phyloP scores from a whole-genome alignment of 2,329 filamentous ascomycete genomes.

The Claviceps digitariae region DNA sequence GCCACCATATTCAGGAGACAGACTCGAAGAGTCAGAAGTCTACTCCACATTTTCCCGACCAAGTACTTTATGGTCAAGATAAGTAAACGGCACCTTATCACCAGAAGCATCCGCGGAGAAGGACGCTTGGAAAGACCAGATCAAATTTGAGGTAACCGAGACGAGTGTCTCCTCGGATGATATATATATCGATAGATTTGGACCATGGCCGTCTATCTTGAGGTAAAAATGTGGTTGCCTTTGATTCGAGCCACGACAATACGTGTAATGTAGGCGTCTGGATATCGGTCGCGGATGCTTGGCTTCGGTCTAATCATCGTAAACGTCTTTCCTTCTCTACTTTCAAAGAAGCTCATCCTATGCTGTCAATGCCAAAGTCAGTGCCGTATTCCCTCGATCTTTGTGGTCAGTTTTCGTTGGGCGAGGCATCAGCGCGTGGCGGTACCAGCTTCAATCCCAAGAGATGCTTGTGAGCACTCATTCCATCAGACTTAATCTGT shows the following conservation, averaged over 20 bases:
- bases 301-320: too few relatives aligned
- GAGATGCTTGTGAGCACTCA: too few relatives aligned
- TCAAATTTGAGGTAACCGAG: neutral
- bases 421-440: too few relatives aligned
- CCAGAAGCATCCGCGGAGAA: slow-evolving; percentile 4
- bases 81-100: slow-evolving; percentile 2
- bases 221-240: neutral
- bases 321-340: too few relatives aligned
- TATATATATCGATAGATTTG: neutral
- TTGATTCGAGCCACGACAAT: neutral
- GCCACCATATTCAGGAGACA: neutral
- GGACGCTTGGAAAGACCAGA: neutral
- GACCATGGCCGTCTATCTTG: neutral
- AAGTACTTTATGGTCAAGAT: neutral
- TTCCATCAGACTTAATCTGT: too few relatives aligned
- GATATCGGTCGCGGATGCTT: neutral
- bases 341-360: too few relatives aligned
- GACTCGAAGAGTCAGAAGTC: neutral
- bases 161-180: neutral
- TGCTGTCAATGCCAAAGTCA: neutral
- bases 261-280: neutral
- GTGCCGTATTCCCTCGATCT: too few relatives aligned
- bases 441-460: too few relatives aligned
- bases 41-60: neutral
- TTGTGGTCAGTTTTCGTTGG: too few relatives aligned